A percentile compares a stretch with the other conserved stretches of the same genome.
Conservation (phyloP, 1,284 basidiomycete genomes). For the Apiotrichum akiyoshidainum region DNA sequence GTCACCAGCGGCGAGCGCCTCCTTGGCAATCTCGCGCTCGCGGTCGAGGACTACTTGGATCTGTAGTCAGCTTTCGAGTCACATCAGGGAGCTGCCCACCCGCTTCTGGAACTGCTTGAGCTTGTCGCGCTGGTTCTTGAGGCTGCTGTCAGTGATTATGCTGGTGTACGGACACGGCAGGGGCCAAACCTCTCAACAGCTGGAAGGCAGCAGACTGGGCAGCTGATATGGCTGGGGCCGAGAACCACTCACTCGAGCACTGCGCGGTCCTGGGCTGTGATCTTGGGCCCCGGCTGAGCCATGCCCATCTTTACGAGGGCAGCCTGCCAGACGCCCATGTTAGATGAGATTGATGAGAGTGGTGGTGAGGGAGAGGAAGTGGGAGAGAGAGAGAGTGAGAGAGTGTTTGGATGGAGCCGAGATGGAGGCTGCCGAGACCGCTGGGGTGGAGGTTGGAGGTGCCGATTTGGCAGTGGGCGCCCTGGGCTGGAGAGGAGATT, state of each 20-base stretch:
- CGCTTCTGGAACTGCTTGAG: constrained; percentile 91
- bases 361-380: neutral
- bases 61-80: constrained; percentile 52
- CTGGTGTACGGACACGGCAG: too few species aligned
- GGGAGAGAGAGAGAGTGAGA: neutral
- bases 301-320: constrained; percentile 46
- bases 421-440: too few species aligned
- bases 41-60: constrained; percentile 80
- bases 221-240: too few species aligned
- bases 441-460: too few species aligned
- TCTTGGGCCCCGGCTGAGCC: constrained; percentile 76
- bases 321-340: constrained; percentile 43
- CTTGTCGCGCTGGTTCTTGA: constrained; percentile 94
- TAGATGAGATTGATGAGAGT: neutral
- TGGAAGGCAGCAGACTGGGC: too few species aligned
- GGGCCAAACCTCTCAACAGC: too few species aligned
- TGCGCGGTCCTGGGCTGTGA: constrained; percentile 88
- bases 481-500: too few species aligned
- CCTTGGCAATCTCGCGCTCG: constrained; percentile 83
- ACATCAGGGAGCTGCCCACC: constrained; percentile 56
- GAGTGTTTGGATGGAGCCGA: neutral
- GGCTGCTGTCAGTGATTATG: constrained; percentile 52
- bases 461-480: too few species aligned
- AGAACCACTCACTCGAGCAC: constrained; percentile 70
- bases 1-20: constrained; percentile 73